A percentile compares a stretch with the other conserved stretches of the same genome.
Conservation (phyloP, 768 basidiomycete genomes). For the Infundibulicybe gibba region DNA sequence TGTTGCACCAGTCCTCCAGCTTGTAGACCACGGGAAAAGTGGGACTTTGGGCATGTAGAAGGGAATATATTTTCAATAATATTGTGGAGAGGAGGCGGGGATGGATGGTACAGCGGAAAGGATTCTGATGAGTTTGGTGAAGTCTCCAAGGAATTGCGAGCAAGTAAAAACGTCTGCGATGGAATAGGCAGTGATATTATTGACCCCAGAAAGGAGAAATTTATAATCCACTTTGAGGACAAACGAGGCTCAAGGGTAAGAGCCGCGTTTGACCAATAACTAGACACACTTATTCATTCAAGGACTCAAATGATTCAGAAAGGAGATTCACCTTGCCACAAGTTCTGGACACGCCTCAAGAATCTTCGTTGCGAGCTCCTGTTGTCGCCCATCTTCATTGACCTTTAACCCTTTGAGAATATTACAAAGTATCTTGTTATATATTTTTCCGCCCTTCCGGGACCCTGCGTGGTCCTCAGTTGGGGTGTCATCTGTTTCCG, state of each 20-base stretch:
- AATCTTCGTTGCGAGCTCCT: conserved; percentile 80
- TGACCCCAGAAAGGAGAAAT: conserved; percentile 77
- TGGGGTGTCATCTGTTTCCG: conserved; percentile 34
- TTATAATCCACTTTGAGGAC: conserved; percentile 88
- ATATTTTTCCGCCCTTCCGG: conserved; percentile 44
- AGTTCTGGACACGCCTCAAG: conserved; percentile 84
- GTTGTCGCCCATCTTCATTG: conserved; percentile 86
- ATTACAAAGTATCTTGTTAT: conserved; percentile 83
- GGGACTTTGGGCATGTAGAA: conserved; percentile 57
- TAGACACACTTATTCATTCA: conserved; percentile 22
- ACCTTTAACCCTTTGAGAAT: conserved; percentile 73
- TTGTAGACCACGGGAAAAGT: conserved; percentile 82
- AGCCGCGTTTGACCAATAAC: conserved; percentile 68
- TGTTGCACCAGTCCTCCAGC: conserved; percentile 78
- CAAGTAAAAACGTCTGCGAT: conserved; percentile 52
- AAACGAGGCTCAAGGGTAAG: conserved; percentile 83
- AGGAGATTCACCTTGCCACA: conserved; percentile 58
- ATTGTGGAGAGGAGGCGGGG: conserved; percentile 67
- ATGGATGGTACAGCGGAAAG: conserved; percentile 49
- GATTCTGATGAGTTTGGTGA: conserved; percentile 20
- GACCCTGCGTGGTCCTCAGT: conserved; percentile 20
- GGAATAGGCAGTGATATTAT: conserved; percentile 81
- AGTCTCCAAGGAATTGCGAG: too few relatives aligned
- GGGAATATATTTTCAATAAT: conserved; percentile 84
- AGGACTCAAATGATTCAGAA: not conserved